A percentile compares a stretch with the other conserved stretches of the same genome.
Evolutionary conservation across 768 basidiomycete species (phyloP).

Genomic region (Termitomyces sp.): DNA sequence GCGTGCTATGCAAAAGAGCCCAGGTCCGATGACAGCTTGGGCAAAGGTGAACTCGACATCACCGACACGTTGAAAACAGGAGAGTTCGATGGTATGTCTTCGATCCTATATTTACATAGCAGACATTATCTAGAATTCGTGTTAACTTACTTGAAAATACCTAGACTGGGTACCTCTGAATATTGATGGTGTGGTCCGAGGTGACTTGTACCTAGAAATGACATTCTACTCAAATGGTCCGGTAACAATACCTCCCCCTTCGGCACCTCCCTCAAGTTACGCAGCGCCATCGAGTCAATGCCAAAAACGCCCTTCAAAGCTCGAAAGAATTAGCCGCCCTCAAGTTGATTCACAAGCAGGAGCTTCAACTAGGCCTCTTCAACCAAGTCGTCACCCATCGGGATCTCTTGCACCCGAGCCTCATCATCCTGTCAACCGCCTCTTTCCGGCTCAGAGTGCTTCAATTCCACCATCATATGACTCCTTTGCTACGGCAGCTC

Average conservation of each 20-base stretch:
- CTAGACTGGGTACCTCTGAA: constrained; percentile 31
- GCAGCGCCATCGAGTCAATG: constrained; percentile 22
- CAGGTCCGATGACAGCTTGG: constrained; percentile 67
- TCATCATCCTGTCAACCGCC: neutral
- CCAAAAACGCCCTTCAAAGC: constrained; percentile 46
- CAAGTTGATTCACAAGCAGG: neutral
- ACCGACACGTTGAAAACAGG: constrained; percentile 75
- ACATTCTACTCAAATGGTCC: constrained; percentile 81
- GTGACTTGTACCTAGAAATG: constrained; percentile 90
- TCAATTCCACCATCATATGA: neutral
- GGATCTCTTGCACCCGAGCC: neutral
- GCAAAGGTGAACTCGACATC: constrained; percentile 71
- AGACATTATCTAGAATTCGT: neutral
- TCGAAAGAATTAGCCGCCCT: constrained; percentile 44
- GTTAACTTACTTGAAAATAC: neutral
- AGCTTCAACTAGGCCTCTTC: neutral
- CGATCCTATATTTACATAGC: neutral
- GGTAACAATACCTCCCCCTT: constrained; percentile 28
- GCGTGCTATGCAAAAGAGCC: constrained; percentile 80
- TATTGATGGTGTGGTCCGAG: constrained; percentile 53
- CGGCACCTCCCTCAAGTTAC: constrained; percentile 10
- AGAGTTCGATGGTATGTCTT: constrained; percentile 80
- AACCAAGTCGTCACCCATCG: neutral
- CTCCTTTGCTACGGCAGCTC: constrained; percentile 9
- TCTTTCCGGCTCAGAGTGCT: neutral